Evolutionary conservation across 1,139 yeast species (phyloP).

Genomic region (Candida sanyaensis): DNA sequence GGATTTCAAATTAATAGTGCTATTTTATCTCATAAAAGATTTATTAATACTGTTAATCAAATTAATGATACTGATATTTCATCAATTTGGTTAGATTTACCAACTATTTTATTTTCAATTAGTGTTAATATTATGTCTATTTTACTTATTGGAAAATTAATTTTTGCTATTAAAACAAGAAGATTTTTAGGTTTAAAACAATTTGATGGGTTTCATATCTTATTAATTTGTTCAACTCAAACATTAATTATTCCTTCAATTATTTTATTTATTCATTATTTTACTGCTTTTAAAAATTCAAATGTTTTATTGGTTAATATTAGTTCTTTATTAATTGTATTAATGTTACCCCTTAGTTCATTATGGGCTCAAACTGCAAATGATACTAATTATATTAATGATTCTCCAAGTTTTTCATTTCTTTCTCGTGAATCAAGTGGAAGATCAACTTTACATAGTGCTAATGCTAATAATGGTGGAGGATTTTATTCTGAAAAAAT

Average conservation of each 20-base stretch:
- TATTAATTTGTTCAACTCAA: conserved; percentile 81
- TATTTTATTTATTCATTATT: conserved; percentile 56
- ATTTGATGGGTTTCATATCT: conserved; percentile 77
- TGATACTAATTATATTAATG: conserved; percentile 19
- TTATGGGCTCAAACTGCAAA: conserved; percentile 82
- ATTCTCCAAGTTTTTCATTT: conserved; percentile 22
- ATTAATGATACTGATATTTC: not conserved
- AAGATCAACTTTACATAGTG: conserved; percentile 11
- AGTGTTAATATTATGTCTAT: conserved; percentile 66
- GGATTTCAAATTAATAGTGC: conserved; percentile 52
- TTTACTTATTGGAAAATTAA: conserved; percentile 61
- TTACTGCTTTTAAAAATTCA: conserved; percentile 11
- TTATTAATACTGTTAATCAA: conserved; percentile 1
- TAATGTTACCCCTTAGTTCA: conserved; percentile 79
- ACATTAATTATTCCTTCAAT: conserved; percentile 78
- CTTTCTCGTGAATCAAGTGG: conserved; percentile 16
- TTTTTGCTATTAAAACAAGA: conserved; percentile 69
- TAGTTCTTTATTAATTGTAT: conserved; percentile 40
- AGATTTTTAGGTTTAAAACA: conserved; percentile 76
- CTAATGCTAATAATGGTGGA: not conserved
- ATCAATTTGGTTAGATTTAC: conserved; percentile 38
- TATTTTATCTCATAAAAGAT: conserved; percentile 16
- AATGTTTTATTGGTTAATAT: conserved; percentile 22
- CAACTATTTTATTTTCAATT: conserved; percentile 64
- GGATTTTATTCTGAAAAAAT: conserved; percentile 1